Evolutionary conservation across 768 basidiomycete species (phyloP), one percentile per base, ranked within the genome.

Genomic region (Leucocoprinus sp.): DNA sequence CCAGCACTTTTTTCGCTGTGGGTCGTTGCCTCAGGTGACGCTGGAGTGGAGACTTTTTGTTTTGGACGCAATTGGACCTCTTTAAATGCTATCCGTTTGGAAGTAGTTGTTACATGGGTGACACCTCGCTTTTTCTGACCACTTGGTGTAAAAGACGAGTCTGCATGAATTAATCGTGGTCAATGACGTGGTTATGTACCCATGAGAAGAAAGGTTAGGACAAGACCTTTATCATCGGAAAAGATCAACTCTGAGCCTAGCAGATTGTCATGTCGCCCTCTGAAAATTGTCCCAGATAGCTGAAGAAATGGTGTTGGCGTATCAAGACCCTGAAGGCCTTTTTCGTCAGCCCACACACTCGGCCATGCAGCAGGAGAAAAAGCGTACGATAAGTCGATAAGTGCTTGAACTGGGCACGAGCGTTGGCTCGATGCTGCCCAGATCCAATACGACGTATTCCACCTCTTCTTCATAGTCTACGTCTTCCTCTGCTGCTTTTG

Each of bases 201-300:
- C 8, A 41, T 9, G 27, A 15, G 4, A 12, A 4, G 8, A 12
- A 4, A 9, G 18, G 14, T 9, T 2, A 29, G 24, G 8, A 7
- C 37, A 60, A 26, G 49, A 79, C 82, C 74, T 66, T 79, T 79
- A 26, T 71, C 72, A 45, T 88, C 86, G 0, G 76, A 73, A 59
- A 90, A 89, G 15, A 90, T 55, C 19, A 91, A 62, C 55, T 91
- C 87, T 0, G 84, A 83, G 2, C 88, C 88, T 2, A 90, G 64
- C 3, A 90, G 67, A 14, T 67, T 57, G 45, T 84, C 76, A 49
- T 88, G 79, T 28, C 69, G 64, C 0, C 88, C 88, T 59, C 80
- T 80, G 51, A 89, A 70, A 15, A 87, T 69, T 1, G 83, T 82
- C 2, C 86, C 85, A 4, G 82, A 80, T 0, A 90, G 68, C 52